Evolutionary conservation across 2,329 filamentous ascomycete species (phyloP).

Genomic region (Ophiognomonia clavigignenti-juglandacearum): DNA sequence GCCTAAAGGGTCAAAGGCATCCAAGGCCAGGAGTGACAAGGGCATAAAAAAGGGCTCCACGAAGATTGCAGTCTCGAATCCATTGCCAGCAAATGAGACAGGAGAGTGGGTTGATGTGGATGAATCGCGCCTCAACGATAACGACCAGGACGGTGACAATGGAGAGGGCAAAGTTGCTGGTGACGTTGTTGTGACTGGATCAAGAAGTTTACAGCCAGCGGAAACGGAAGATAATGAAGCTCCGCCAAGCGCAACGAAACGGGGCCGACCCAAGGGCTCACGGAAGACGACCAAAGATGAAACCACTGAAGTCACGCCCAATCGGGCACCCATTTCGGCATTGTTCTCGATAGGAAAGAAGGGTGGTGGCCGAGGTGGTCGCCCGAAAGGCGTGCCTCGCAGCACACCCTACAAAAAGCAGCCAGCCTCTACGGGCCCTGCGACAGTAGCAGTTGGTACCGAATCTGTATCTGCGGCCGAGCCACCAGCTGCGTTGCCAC

Average conservation of each 20-base stretch:
- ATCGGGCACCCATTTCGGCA: constrained; percentile 7
- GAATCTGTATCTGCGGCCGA: neutral
- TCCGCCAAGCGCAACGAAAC: constrained; percentile 29
- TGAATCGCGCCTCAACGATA: constrained; percentile 21
- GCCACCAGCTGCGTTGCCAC: neutral
- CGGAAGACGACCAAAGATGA: constrained; percentile 41
- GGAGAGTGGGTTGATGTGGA: constrained; percentile 40
- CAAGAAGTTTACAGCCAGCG: constrained; percentile 1
- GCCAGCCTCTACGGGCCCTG: neutral
- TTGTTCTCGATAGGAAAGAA: constrained; percentile 16
- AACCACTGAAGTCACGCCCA: neutral
- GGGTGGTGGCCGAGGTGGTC: constrained; percentile 16
- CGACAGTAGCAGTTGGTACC: neutral
- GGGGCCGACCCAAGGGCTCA: constrained; percentile 48
- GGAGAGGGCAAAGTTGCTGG: no score
- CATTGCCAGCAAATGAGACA: constrained; percentile 1
- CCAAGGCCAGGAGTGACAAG: constrained; percentile 43
- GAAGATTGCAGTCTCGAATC: constrained; percentile 16
- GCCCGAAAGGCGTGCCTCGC: constrained; percentile 44
- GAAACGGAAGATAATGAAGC: constrained; percentile 12
- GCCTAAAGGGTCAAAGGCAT: constrained; percentile 52
- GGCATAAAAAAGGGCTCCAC: constrained; percentile 42
- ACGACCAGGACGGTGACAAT: constrained; percentile 3
- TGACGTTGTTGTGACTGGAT: constrained; percentile 2
- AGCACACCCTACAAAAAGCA: constrained; percentile 31